Evolutionary conservation across 1,139 yeast species (phyloP), one percentile per base, ranked within the genome.

Genomic region (Meyerozyma carpophila): DNA sequence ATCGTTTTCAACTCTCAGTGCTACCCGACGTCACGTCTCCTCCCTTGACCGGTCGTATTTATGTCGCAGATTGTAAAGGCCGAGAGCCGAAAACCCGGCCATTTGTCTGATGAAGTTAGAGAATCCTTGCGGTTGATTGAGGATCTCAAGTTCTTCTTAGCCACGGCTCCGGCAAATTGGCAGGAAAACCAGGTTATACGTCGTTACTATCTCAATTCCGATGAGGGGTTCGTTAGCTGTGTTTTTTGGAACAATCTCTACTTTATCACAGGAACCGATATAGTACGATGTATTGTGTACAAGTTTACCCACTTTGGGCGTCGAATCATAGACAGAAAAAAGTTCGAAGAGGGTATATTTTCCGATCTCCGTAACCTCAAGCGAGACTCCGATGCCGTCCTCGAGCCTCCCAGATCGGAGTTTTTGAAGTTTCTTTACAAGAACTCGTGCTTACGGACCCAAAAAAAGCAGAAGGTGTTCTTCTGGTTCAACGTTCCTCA

Each of bases 401-500:
- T 93, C 46, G 98, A 93, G 61, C 81, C 81, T 42, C 96, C 98
- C 8, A 82, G 89, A 58, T 88, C 96, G 0, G 84, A 82, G 39
- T 90, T 93, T 59, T 73, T 93, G 47, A 89, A 86, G 51, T 90
- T 91, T 55, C 68, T 93, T 39, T 89, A 85, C 64, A 86, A 84
- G 56, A 89, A 93, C 59, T 81, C 84, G 50, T 91, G 98, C 61
- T 73, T 93, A 21, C 76, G 96, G 54, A 93, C 98, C 1, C 98
- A 93, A 58, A 93, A 93, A 73, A 93, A 93, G 60, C 98, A 93
- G 61, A 93, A 93, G 61, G 98, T 93, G 36, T 93, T 93, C 61
- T 90, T 84, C 62, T 93, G 98, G 98, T 91, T 87, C 62, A 85
- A 91, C 58, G 98, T 93, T 7, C 93, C 94, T 37, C 98, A 93